These are phyloP conservation scores for Zangia roseola DNA, from an alignment of 768 basidiomycete genomes.

Conservation along the genomic window DNA sequence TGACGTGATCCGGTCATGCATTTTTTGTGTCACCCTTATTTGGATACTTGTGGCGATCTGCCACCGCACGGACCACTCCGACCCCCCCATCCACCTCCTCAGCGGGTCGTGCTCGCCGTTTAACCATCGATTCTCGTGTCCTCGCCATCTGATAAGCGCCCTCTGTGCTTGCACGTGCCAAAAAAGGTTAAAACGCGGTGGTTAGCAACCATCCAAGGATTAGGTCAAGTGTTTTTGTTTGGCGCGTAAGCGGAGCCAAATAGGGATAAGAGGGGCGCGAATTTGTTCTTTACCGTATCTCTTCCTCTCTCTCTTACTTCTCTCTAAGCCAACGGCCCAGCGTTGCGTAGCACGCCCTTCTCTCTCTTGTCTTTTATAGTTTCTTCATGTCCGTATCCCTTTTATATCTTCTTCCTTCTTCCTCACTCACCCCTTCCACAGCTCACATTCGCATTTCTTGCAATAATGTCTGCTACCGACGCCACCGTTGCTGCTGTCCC, in stretches of 20 bases:
- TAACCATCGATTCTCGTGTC: not conserved
- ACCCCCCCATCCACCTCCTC: not conserved
- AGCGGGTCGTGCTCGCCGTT: not conserved
- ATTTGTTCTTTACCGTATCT: slow-evolving; percentile 38
- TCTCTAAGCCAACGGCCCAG: slow-evolving; percentile 48
- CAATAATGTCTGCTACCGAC: slow-evolving; percentile 85
- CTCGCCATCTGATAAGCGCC: slow-evolving; percentile 2
- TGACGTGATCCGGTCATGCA: slow-evolving; percentile 35
- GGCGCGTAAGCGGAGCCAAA: slow-evolving; percentile 41
- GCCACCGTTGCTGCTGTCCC: slow-evolving; percentile 45
- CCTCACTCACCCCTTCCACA: slow-evolving; percentile 26
- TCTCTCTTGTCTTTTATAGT: slow-evolving; percentile 59
- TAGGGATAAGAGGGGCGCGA: slow-evolving; percentile 40
- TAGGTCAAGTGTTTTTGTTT: slow-evolving; percentile 39
- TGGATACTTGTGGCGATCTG: slow-evolving; percentile 21
- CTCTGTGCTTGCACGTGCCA: slow-evolving; percentile 3
- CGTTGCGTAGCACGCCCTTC: slow-evolving; percentile 58
- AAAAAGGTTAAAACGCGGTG: slow-evolving; percentile 3
- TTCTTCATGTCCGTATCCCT: slow-evolving; percentile 43
- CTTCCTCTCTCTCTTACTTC: slow-evolving; percentile 58
- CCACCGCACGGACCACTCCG: slow-evolving; percentile 31
- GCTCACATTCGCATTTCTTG: slow-evolving; percentile 55
- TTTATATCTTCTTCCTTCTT: not conserved
- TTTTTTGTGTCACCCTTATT: slow-evolving; percentile 9
- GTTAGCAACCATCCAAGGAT: slow-evolving; percentile 19